phyloP scores from a whole-genome alignment of 495 filamentous ascomycete species.

The Cercophora newfieldiana region DNA sequence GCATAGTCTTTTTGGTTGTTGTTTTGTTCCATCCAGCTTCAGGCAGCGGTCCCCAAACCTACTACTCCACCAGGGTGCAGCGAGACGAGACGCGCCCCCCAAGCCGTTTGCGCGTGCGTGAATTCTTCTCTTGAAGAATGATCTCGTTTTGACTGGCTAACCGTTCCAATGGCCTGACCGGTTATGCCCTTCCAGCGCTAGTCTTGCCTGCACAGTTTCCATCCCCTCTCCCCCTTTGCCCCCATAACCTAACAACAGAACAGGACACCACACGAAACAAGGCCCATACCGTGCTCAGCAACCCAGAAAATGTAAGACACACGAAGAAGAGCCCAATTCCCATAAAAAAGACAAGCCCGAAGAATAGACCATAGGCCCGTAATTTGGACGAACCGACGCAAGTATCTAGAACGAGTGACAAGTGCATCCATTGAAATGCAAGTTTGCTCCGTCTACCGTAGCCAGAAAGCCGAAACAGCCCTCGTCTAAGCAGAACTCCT shows the following conservation, averaged over 20 bases:
- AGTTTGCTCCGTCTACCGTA: neutral
- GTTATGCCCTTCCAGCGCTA: slow-evolving; percentile 6
- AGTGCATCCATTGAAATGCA: neutral
- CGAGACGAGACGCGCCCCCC: neutral
- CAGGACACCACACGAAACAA: neutral
- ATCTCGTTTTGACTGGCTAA: neutral
- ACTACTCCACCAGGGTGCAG: neutral
- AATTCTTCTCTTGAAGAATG: neutral
- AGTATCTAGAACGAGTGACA: neutral
- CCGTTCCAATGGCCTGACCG: neutral
- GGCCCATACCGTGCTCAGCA: neutral
- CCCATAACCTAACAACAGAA: neutral
- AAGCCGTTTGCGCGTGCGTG: no score
- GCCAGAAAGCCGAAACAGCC: neutral
- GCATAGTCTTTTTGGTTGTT: slow-evolving; percentile 10
- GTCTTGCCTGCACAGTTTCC: neutral
- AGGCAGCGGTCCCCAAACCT: neutral
- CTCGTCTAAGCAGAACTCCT: neutral
- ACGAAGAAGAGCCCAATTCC: neutral
- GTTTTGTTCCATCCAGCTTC: neutral
- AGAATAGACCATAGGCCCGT: neutral
- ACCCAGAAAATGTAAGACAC: neutral
- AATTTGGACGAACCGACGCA: neutral
- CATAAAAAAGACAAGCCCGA: neutral
- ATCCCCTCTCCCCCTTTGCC: neutral